These are phyloP conservation scores for Pyrenophora teres DNA, from an alignment of 2,329 filamentous ascomycete genomes.

Conservation along the genomic window DNA sequence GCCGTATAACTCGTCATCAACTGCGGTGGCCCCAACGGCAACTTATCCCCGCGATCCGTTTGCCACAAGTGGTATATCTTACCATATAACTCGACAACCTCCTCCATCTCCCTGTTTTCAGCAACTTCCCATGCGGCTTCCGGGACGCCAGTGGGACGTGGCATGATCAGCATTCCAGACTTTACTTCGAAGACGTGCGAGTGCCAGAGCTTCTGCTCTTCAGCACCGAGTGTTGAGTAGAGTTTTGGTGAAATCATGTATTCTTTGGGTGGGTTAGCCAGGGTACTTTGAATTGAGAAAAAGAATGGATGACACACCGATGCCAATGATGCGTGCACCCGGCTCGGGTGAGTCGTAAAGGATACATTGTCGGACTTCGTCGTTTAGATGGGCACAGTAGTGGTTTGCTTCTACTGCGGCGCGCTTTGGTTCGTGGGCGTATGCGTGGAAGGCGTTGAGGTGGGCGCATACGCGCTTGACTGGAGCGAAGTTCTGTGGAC, in stretches of 20 bases:
- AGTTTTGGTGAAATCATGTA: slow-evolving; percentile 80
- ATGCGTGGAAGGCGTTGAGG: slow-evolving; percentile 85
- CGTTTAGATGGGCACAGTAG: slow-evolving; percentile 79
- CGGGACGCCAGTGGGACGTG: slow-evolving; percentile 61
- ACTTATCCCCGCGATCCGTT: slow-evolving; percentile 70
- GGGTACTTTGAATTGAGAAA: neutral
- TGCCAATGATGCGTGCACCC: slow-evolving; percentile 75
- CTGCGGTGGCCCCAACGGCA: slow-evolving; percentile 65
- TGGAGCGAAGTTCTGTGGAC: slow-evolving; percentile 67
- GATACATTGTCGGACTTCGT: slow-evolving; percentile 82
- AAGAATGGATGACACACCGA: slow-evolving; percentile 47
- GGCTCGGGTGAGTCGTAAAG: slow-evolving; percentile 74
- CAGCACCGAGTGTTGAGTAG: slow-evolving; percentile 66
- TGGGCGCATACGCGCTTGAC: slow-evolving; percentile 76
- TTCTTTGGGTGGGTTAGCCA: slow-evolving; percentile 52
- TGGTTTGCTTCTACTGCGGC: slow-evolving; percentile 75
- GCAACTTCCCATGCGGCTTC: slow-evolving; percentile 71
- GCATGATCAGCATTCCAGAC: slow-evolving; percentile 80
- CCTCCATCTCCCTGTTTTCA: slow-evolving; percentile 80
- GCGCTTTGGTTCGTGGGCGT: slow-evolving; percentile 71
- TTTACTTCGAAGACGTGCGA: slow-evolving; percentile 76
- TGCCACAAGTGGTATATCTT: slow-evolving; percentile 90
- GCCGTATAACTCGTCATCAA: slow-evolving; percentile 67
- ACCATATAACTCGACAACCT: slow-evolving; percentile 75
- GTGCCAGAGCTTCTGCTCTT: slow-evolving; percentile 80